These are phyloP conservation scores for Solanum sparsipilum DNA, from an alignment of 257 asterid genomes.

Conservation along the genomic window DNA sequence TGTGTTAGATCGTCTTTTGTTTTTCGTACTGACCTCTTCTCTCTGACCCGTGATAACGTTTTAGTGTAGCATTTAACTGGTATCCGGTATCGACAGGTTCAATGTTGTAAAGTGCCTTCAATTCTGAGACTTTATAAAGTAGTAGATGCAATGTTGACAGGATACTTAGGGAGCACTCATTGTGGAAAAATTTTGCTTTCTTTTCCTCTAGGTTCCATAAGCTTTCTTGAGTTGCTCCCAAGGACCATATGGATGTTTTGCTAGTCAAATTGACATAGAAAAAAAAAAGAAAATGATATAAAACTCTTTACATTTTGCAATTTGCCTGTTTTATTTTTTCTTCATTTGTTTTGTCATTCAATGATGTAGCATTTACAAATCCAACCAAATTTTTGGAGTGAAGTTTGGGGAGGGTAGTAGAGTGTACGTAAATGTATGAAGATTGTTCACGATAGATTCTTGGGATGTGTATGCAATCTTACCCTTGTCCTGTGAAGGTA, in stretches of 20 bases:
- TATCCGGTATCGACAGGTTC: constrained; percentile 7
- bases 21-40: constrained; percentile 20
- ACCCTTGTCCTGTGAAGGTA: no score
- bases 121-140: background rate
- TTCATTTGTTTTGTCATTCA: background rate
- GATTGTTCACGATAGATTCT: no score
- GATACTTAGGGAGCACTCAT: constrained; percentile 6
- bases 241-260: constrained; percentile 6
- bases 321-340: background rate
- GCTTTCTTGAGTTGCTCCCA: constrained; percentile 18
- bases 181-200: constrained; percentile 55
- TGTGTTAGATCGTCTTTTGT: constrained; percentile 6
- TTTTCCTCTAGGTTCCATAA: constrained; percentile 30
- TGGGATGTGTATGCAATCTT: no score
- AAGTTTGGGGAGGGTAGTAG: no score
- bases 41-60: constrained; percentile 26
- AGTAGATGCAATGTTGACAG: constrained; percentile 7
- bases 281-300: constrained; percentile 7
- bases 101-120: constrained; percentile 31
- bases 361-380: no score
- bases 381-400: no score
- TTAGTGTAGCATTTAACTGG: constrained; percentile 21
- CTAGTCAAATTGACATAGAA: constrained; percentile 3
- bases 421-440: no score
- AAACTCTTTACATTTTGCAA: background rate